Percentiles rank a stretch among this genome's conserved stretches.
phyloP scores from a whole-genome alignment of 441 rosid genomes.

The Lepidium campestre region DNA sequence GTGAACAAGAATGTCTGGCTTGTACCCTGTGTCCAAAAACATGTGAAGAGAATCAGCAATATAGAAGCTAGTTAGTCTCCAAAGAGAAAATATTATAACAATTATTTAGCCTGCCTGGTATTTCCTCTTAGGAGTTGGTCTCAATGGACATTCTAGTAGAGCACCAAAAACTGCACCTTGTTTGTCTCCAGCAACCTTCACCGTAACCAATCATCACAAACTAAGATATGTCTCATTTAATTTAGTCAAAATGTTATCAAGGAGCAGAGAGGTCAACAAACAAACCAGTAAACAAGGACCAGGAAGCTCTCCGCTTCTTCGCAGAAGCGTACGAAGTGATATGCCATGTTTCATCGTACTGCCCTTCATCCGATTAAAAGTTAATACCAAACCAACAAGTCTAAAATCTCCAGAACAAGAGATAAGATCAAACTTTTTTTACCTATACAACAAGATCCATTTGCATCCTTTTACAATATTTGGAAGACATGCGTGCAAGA shows the following conservation, averaged over 20 bases:
- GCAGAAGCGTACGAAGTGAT: conserved; percentile 87
- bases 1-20: conserved; percentile 87
- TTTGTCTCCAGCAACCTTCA: conserved; percentile 78
- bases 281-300: conserved; percentile 89
- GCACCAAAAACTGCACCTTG: conserved; percentile 91
- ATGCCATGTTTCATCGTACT: conserved; percentile 96
- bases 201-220: conserved; percentile 12
- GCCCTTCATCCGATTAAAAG: conserved; percentile 76
- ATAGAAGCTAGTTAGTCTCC: neutral
- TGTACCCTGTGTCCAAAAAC: conserved; percentile 52
- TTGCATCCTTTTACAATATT: conserved; percentile 83
- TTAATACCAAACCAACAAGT: conserved; percentile 23
- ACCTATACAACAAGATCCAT: conserved; percentile 91
- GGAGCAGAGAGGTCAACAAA: neutral
- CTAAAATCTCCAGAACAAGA: conserved; percentile 5
- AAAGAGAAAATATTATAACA: neutral
- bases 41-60: conserved; percentile 11
- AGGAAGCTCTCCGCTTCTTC: conserved; percentile 68
- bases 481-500: conserved; percentile 73
- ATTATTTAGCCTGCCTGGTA: conserved; percentile 59
- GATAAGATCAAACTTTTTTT: conserved; percentile 12
- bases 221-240: conserved; percentile 11
- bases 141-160: conserved; percentile 73
- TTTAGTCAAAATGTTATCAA: neutral
- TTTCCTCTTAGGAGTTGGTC: conserved; percentile 82